These are phyloP conservation scores for Penicillium freii DNA, from an alignment of 2,329 filamentous ascomycete species.

Conservation along the genomic window DNA sequence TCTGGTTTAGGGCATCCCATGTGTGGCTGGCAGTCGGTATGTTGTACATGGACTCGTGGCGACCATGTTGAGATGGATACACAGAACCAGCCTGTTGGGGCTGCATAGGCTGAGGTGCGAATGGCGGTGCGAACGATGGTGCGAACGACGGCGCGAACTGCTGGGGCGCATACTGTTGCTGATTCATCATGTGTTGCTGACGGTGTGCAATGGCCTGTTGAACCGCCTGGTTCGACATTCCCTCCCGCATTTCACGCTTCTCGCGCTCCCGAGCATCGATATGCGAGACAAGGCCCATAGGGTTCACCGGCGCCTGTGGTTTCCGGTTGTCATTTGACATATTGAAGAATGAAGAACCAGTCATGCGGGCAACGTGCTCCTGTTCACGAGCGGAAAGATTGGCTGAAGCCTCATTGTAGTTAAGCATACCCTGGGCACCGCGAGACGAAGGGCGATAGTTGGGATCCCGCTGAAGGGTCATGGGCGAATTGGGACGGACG, in stretches of 20 bases:
- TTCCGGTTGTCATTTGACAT: conserved; percentile 58
- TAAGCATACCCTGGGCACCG: conserved; percentile 54
- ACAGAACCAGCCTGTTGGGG: conserved; percentile 18
- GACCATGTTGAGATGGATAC: conserved; percentile 20
- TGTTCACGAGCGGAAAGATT: conserved; percentile 83
- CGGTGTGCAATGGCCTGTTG: conserved; percentile 70
- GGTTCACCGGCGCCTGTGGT: conserved; percentile 48
- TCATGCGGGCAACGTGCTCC: conserved; percentile 80
- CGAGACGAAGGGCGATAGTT: conserved; percentile 51
- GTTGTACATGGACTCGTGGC: conserved; percentile 35
- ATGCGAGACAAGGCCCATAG: conserved; percentile 68
- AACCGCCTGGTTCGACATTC: conserved; percentile 66
- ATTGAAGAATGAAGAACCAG: conserved; percentile 71
- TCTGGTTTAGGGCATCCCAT: conserved; percentile 38
- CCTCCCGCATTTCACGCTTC: conserved; percentile 67
- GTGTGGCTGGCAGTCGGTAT: conserved; percentile 38
- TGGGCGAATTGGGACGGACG: conserved; percentile 35
- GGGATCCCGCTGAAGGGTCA: conserved; percentile 25
- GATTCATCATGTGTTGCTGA: conserved; percentile 55
- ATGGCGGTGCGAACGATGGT: background rate
- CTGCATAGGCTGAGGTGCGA: background rate
- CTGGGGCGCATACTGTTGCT: conserved; percentile 30
- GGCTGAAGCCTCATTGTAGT: conserved; percentile 51
- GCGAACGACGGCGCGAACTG: background rate
- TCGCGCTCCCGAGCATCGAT: conserved; percentile 80